Evolutionary conservation across 2,329 filamentous ascomycete genomes (phyloP).

Genomic region (Phaeomoniella chlamydospora): DNA sequence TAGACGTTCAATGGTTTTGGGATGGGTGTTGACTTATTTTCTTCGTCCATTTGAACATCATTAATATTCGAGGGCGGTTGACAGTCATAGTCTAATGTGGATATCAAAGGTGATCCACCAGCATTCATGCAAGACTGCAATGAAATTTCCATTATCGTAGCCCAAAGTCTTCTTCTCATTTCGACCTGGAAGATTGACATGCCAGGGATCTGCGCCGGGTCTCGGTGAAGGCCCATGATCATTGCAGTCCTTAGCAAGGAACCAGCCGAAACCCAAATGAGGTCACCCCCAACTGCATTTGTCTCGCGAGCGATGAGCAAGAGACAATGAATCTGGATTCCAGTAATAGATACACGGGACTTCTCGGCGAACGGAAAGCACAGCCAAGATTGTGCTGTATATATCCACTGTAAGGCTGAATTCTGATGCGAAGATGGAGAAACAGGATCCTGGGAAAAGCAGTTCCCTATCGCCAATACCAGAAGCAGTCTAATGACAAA

Average conservation of each 20-base stretch:
- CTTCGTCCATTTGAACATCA: constrained; percentile 15
- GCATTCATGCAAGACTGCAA: constrained; percentile 17
- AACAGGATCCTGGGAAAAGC: constrained; percentile 34
- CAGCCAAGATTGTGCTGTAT: constrained; percentile 42
- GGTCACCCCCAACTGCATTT: constrained; percentile 16
- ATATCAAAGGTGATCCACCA: constrained; percentile 15
- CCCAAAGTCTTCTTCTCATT: constrained; percentile 18
- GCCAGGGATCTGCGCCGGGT: constrained; percentile 12
- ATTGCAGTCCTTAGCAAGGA: constrained; percentile 16
- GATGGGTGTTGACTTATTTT: constrained; percentile 4
- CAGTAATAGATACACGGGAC: constrained; percentile 13
- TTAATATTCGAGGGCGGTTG: constrained; percentile 21
- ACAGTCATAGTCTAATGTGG: constrained; percentile 16
- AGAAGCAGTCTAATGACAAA: constrained; percentile 46
- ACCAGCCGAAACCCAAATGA: constrained; percentile 20
- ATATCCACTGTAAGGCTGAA: constrained; percentile 40
- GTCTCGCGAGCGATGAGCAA: constrained; percentile 18
- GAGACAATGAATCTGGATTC: constrained; percentile 20
- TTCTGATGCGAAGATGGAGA: constrained; percentile 25
- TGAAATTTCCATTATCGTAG: constrained; percentile 19
- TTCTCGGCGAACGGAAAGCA: constrained; percentile 30
- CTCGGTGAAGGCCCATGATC: constrained; percentile 18
- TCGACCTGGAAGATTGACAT: constrained; percentile 10
- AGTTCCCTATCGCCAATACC: constrained; percentile 42
- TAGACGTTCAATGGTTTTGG: constrained; percentile 5